A percentile compares a stretch with the other conserved stretches of the same genome.
phyloP scores from a whole-genome alignment of 371 early-diverging fungal genomes.

The Mortierella sp. region DNA sequence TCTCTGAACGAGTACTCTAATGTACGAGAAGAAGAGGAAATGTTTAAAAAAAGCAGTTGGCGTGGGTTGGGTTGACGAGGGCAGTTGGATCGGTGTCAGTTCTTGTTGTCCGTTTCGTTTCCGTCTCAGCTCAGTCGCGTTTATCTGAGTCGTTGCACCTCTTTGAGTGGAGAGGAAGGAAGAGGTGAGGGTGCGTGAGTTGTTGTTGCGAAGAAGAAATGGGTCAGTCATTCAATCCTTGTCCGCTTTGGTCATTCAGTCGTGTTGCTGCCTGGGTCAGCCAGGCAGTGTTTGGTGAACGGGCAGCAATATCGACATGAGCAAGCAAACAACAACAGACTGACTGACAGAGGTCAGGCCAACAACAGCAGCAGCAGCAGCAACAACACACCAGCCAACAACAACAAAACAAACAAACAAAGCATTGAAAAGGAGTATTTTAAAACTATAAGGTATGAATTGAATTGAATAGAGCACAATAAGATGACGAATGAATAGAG shows the following conservation, averaged over 20 bases:
- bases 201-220: too few relatives aligned
- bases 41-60: background rate
- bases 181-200: background rate
- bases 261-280: background rate
- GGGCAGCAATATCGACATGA: background rate
- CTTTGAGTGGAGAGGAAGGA: background rate
- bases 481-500: background rate
- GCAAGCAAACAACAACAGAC: background rate
- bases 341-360: background rate
- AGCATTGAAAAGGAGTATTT: background rate
- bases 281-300: background rate
- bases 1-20: background rate
- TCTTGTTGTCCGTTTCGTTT: slow-evolving; percentile 1
- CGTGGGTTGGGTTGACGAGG: slow-evolving; percentile 13
- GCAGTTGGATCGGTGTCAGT: slow-evolving; percentile 7
- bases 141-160: background rate
- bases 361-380: background rate
- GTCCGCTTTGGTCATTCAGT: slow-evolving; percentile 1
- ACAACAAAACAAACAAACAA: slow-evolving; percentile 3
- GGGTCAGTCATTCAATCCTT: background rate
- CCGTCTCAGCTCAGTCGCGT: background rate
- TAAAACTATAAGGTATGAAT: background rate
- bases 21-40: background rate
- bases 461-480: background rate
- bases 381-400: background rate